phyloP scores from a whole-genome alignment of 345 rosid genomes.

The Brassica cretica region DNA sequence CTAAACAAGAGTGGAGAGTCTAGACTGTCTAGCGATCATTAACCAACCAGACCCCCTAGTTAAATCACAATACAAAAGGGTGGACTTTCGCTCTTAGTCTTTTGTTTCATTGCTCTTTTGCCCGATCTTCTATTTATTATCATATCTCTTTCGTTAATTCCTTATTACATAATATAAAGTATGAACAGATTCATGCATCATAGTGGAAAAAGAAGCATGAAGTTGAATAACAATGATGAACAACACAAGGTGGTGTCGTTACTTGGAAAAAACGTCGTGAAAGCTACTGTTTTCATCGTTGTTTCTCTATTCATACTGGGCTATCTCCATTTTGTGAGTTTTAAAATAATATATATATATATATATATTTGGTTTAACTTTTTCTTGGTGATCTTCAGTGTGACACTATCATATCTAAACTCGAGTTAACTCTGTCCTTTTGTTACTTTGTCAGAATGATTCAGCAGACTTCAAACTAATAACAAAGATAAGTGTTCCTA shows the following conservation, averaged over 20 bases:
- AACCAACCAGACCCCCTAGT: background rate
- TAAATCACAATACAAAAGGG: background rate
- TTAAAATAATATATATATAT: background rate
- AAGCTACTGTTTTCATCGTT: constrained; percentile 12
- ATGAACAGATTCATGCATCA: background rate
- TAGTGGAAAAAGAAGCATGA: background rate
- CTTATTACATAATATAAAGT: background rate
- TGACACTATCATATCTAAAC: background rate
- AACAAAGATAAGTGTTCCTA: background rate
- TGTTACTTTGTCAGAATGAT: background rate
- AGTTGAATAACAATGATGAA: background rate
- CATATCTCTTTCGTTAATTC: background rate
- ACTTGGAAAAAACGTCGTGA: background rate
- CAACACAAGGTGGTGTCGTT: background rate
- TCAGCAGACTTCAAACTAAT: constrained; percentile 1
- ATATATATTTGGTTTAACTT: background rate
- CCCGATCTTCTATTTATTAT: background rate
- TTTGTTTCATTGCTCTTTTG: background rate
- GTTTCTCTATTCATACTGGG: constrained; percentile 20
- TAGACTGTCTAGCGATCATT: background rate
- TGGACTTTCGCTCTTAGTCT: constrained; percentile 3
- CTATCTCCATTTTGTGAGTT: constrained; percentile 21
- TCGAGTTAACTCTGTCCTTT: background rate
- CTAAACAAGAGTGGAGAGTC: background rate
- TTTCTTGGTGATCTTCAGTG: background rate